A percentile compares a stretch with the other conserved stretches of the same genome.
Evolutionary conservation across 2,329 filamentous ascomycete species (phyloP).

Genomic region (Aspergillus ibericus): DNA sequence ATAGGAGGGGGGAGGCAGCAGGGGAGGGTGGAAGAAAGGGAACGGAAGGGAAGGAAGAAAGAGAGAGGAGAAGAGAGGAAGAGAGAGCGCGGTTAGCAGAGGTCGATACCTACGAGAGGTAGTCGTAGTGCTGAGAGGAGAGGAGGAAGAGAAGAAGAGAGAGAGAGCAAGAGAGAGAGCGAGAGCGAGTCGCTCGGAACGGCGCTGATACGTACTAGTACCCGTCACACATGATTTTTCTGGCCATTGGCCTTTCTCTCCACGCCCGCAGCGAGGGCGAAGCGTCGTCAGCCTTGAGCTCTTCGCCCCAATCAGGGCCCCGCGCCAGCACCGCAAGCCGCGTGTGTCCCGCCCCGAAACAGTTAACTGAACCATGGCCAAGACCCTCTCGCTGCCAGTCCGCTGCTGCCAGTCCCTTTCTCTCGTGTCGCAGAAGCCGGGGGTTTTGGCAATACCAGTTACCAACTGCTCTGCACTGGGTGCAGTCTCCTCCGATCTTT

Average conservation of each 20-base stretch:
- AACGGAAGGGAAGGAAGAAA: constrained; percentile 12
- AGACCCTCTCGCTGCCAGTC: constrained; percentile 25
- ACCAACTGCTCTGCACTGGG: not conserved
- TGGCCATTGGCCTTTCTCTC: constrained; percentile 15
- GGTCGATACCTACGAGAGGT: not conserved
- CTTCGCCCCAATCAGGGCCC: constrained; percentile 36
- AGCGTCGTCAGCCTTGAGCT: constrained; percentile 40
- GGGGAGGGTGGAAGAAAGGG: constrained; percentile 11
- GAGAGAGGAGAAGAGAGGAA: constrained; percentile 12
- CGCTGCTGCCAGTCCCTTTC: not conserved
- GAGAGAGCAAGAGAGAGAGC: not conserved
- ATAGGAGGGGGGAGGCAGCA: constrained; percentile 3
- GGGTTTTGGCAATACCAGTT: not conserved
- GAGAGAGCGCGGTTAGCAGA: constrained; percentile 2
- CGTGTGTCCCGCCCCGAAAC: constrained; percentile 35
- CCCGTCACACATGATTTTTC: constrained; percentile 7
- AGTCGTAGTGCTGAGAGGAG: not conserved
- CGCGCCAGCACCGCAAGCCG: constrained; percentile 34
- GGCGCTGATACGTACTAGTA: not conserved
- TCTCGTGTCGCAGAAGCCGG: not conserved
- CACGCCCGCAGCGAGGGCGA: constrained; percentile 24
- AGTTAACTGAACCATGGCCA: constrained; percentile 30
- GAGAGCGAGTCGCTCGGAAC: not conserved
- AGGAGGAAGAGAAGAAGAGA: constrained; percentile 7
- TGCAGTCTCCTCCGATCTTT: not conserved